Evolutionary conservation across 176 grass and related monocot species (phyloP), one percentile per base, ranked within the genome.

Genomic region (maize (Zea mays)): DNA sequence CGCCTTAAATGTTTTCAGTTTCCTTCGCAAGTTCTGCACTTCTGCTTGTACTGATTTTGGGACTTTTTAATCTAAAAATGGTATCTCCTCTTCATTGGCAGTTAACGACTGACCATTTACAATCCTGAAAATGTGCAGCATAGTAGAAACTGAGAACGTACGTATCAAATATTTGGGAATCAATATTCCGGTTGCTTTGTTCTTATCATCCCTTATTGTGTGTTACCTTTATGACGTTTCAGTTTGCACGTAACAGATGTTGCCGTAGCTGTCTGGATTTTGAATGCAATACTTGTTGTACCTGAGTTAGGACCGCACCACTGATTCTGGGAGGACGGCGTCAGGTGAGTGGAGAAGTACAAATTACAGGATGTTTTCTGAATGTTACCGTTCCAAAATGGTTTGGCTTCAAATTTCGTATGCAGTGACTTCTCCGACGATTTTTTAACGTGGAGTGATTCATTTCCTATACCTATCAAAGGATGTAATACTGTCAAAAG

Each of bases 361-460:
- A 62, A 27, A 56, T 50, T 48, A 36, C 10, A 56, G 41, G 34
- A 15, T 11, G 55, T 66, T 74, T 14, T 66, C 55, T 61, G 62
- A 83, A 48, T 38, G 74, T 72, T 5, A 15, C 6, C 33, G 47
- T 6, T 56, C 19, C 20, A 10, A 47, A 61, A 8, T 50, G 8
- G 44, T 6, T 62, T 83, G 3, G 46, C 57, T 39, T 90, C 60
- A 75, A 69, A 79, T 13, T 47, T 59, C 84, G 4, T 79, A 45
- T 92, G 83, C 85, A 94, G 96, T 36, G 96, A 94, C 64, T 94
- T 98, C 85, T 86, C 80, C 10, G 82, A 94, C 35, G 92, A 27
- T 27, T 98, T 90, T 98, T 98, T 83, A 87, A 98, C 73, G 85
- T 85, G 75, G 82, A 92, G 12, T 94, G 89, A 87, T 98, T 98